Evolutionary conservation across 2,329 filamentous ascomycete genomes (phyloP).

Genomic region (Penicillium decumbens): DNA sequence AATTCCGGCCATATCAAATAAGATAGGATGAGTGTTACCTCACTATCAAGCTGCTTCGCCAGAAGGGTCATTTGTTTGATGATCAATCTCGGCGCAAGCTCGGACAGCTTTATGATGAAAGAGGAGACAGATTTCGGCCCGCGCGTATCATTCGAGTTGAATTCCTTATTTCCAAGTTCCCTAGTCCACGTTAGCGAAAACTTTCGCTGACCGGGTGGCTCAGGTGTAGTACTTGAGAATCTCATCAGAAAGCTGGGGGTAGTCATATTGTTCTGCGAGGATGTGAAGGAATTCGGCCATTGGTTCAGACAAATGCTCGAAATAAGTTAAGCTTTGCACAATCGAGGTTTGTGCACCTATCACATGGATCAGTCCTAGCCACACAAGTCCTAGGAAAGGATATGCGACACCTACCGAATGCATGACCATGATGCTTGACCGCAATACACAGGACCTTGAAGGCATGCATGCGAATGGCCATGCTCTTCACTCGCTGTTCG

Average conservation of each 20-base stretch:
- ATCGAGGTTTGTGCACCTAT: slow-evolving; percentile 93
- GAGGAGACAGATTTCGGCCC: slow-evolving; percentile 94
- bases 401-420: slow-evolving; percentile 61
- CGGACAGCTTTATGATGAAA: slow-evolving; percentile 89
- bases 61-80: slow-evolving; percentile 97
- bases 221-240: slow-evolving; percentile 57
- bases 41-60: slow-evolving; percentile 91
- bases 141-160: slow-evolving; percentile 91
- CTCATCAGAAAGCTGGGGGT: slow-evolving; percentile 90
- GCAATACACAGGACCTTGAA: slow-evolving; percentile 97
- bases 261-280: slow-evolving; percentile 93
- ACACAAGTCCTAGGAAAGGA: not conserved
- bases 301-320: slow-evolving; percentile 95
- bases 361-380: slow-evolving; percentile 18
- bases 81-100: slow-evolving; percentile 82
- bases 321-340: slow-evolving; percentile 95
- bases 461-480: slow-evolving; percentile 86
- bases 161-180: slow-evolving; percentile 95
- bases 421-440: slow-evolving; percentile 95
- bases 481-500: slow-evolving; percentile 85
- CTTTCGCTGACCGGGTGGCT: not conserved
- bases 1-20: not conserved
- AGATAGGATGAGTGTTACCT: slow-evolving; percentile 53
- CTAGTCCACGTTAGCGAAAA: slow-evolving; percentile 39
- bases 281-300: slow-evolving; percentile 99